Evolutionary conservation across 1,139 yeast genomes (phyloP), one percentile per base, ranked within the genome.

Genomic region (Lodderomyces elongisporus): DNA sequence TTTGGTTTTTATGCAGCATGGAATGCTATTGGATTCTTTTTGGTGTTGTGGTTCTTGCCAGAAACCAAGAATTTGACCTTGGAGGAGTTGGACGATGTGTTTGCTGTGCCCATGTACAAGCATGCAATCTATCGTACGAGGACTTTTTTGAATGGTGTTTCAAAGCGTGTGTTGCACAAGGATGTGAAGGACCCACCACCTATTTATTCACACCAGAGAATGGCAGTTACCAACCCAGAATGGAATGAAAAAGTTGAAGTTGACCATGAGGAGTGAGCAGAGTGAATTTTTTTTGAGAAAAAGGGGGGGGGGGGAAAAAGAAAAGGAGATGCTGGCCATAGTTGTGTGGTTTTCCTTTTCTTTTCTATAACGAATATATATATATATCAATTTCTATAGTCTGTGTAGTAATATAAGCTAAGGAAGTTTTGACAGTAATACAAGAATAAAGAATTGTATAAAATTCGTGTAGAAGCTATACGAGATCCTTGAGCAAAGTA

Each of bases 1-100:
- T 87, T 87, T 55, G 87, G 91, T 10, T 85, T 79, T 71, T 85
- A 85, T 49, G 95, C 94, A 1, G 95, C 83, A 9, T 83, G 94
- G 91, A 85, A 85, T 53, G 50, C 82, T 35, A 65, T 81, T 35
- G 93, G 91, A 0, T 83, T 78, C 63, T 74, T 79, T 60, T 47
- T 79, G 52, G 85, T 79, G 2, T 60, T 78, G 39, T 75, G 79
- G 71, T 68, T 77, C 58, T 60, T 79, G 33, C 85, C 87, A 2
- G 88, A 80, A 51, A 79, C 88, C 12, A 79, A 79, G 56, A 74
- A 77, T 14, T 65, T 77, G 46, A 78, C 87, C 0, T 66, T 79
- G 52, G 87, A 79, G 56, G 88, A 80, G 51, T 69, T 80, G 55
- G 85, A 79, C 49, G 84, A 78, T 32, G 83, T 79, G 20, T 80